Percentiles rank a stretch among this genome's conserved stretches.
Conservation (phyloP, 2,329 filamentous ascomycete genomes). For the Fusarium haematococcum region DNA sequence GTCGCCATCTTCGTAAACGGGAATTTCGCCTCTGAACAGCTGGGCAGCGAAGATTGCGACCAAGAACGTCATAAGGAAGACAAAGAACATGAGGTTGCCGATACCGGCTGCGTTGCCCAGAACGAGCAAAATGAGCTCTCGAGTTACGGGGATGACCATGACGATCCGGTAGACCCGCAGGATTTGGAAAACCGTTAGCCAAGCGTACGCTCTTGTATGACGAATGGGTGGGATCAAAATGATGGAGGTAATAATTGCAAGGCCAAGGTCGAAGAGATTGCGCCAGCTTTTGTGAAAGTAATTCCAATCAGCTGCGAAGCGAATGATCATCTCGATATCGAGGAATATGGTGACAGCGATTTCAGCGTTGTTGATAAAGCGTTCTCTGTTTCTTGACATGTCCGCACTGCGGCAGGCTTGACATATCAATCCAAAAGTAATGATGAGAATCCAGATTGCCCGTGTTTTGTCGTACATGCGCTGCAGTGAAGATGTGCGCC, state of each 20-base stretch:
- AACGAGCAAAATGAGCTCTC: constrained; percentile 87
- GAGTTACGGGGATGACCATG: constrained; percentile 86
- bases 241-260: constrained; percentile 84
- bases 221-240: constrained; percentile 89
- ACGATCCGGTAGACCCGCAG: constrained; percentile 92
- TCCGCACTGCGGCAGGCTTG: constrained; percentile 81
- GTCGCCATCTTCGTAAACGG: constrained; percentile 71
- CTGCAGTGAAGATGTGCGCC: constrained; percentile 67
- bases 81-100: constrained; percentile 93
- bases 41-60: constrained; percentile 94
- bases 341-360: constrained; percentile 81
- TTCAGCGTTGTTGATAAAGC: constrained; percentile 79
- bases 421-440: constrained; percentile 81
- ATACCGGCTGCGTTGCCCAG: constrained; percentile 93
- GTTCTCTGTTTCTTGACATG: constrained; percentile 72
- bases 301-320: constrained; percentile 83
- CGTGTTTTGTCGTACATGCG: constrained; percentile 78
- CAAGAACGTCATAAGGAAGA: constrained; percentile 94
- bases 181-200: constrained; percentile 94
- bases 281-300: constrained; percentile 78
- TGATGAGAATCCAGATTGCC: constrained; percentile 83
- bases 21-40: constrained; percentile 89
- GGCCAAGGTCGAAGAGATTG: constrained; percentile 83
- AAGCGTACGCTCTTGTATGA: constrained; percentile 80
- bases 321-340: constrained; percentile 83